phyloP scores from a whole-genome alignment of 306 rosid species.

The Trifolium fragiferum region DNA sequence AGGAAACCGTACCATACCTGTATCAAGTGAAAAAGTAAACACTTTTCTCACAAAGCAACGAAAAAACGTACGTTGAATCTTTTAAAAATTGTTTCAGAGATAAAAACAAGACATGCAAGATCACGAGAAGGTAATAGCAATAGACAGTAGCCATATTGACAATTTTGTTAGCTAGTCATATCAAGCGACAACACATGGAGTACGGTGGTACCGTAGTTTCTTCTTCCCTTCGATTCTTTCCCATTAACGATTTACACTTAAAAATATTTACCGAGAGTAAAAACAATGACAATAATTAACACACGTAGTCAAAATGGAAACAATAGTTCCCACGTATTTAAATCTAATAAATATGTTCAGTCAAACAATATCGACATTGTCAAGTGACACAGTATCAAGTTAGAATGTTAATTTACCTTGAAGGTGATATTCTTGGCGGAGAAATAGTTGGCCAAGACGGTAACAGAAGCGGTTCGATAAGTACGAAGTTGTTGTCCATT shows the following conservation, averaged over 20 bases:
- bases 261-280: not conserved
- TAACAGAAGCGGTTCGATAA: constrained; percentile 87
- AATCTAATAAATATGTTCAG: too few relatives aligned
- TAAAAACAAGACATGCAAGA: constrained; percentile 3
- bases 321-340: too few relatives aligned
- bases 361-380: too few relatives aligned
- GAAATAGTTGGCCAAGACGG: constrained; percentile 76
- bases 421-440: constrained; percentile 86
- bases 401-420: constrained; percentile 54
- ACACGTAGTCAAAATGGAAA: too few relatives aligned
- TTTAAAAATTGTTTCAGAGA: not conserved
- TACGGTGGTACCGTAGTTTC: not conserved
- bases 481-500: constrained; percentile 87
- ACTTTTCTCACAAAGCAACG: not conserved
- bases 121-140: not conserved
- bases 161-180: not conserved
- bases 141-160: not conserved
- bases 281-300: not conserved
- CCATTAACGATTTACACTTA: not conserved
- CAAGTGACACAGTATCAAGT: too few relatives aligned
- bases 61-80: too few relatives aligned
- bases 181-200: not conserved
- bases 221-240: not conserved
- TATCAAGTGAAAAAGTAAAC: not conserved
- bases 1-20: too few relatives aligned